Base-by-base conservation (phyloP, 768 basidiomycete species). In the Rhizopogon sp. region DNA sequence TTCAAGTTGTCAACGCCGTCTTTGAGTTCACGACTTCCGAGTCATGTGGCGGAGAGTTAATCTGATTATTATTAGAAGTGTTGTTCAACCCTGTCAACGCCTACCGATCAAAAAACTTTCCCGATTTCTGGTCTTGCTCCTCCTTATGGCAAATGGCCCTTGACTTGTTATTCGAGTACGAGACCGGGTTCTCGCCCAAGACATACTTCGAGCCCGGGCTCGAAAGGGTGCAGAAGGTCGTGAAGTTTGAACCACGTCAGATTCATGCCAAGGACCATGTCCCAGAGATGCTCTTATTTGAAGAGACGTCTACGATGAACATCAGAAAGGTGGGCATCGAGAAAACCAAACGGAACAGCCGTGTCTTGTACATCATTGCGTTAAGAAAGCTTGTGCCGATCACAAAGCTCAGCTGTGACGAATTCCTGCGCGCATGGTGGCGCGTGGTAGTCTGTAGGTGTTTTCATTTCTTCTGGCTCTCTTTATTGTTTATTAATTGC, bases 101-200 rank as follows among this genome's bases (percentile, higher is more conserved):
- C 25, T 4, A 25, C 25, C 25, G 25, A 25, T 25, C 4, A 25
- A 25, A 25, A 25, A 25, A 25, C 53, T 60, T n/a, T 53, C 58
- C 1, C 56, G 47, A 1, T 61, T 61, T 4, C 46, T 61, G 6
- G 46, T 53, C n/a, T 43, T 58, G 7, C 55, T 61, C 4, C 50
- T 61, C 6, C 50, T 50, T 6, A 43, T 58, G 42, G 35, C 25
- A 5, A 25, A 25, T 25, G 25, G 25, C 25, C 3, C 25, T 25
- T 25, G 25, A 25, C 25, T 25, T 25, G 4, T 25, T 25, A 25
- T 25, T 25, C 25, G 25, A 25, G 25, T 25, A 25, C 4, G 25
- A 25, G 3, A 25, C 25, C 25, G 25, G 25, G 5, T 25, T 5
- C 4, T 25, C 25, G 25, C 25, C 3, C 25, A 4, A 25, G 25